Evolutionary conservation across 2,329 filamentous ascomycete species (phyloP), one percentile per base, ranked within the genome.

Genomic region (Thelonectria olida): DNA sequence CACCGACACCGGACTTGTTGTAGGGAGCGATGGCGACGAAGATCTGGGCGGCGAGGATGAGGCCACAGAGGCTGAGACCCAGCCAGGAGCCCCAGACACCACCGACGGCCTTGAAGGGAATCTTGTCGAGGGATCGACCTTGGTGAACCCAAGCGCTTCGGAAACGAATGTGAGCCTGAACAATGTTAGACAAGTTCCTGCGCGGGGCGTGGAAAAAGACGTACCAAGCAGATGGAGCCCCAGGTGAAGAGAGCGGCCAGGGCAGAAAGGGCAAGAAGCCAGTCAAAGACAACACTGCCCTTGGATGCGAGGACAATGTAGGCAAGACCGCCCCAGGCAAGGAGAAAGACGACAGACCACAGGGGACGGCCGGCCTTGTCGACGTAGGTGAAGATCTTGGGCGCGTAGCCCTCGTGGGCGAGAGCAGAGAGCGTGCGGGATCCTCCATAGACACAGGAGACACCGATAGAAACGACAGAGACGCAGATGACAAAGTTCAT

Each of bases 171-270:
- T 90, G 88, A 1, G 59, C 39, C 69, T 72, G 5, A 0, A 1
- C 0, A 1, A 0, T 3, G 28, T 69, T 15, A 69, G 60, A 17
- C 1, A 19, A 2, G 0, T 2, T 0, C 8, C 5, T 10, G 0
- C 5, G 13, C 25, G 10, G 19, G 5, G 4, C 31, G 7, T 12
- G 6, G 1, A 7, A 12, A 12, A 41, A 9, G 28, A 71, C 70
- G 15, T 62, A 85, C 83, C 17, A 88, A 73, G 72, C 87, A 89
- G 68, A 91, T 89, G 45, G 84, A 87, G 20, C 82, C 86, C 88
- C 88, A 91, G 15, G 87, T 86, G 74, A 90, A 90, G 44, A 90
- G 81, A 22, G 86, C 82, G 12, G 84, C 84, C 2, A 90, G 81
- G 54, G 86, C 88, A 3, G 87, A 89, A 12, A 90, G 78, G 6